Percentiles rank a stretch among this genome's conserved stretches.
phyloP scores from a whole-genome alignment of 163 green algal genomes.

The Prototheca cutis region DNA sequence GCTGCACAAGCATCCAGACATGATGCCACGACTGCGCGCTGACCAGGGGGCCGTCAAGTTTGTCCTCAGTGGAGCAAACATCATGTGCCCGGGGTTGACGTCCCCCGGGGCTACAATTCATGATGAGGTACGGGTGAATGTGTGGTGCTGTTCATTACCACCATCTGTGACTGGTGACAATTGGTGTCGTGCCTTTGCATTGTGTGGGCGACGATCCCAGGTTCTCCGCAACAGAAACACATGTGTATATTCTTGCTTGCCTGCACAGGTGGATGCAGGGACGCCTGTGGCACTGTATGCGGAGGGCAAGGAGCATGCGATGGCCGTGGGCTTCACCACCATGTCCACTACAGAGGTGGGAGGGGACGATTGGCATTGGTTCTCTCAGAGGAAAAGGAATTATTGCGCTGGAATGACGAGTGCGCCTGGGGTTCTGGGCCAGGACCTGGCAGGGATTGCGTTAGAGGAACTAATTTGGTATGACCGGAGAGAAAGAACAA shows the following conservation, averaged over 20 bases:
- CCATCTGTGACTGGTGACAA: too few species aligned
- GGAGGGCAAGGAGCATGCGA: constrained; percentile 85
- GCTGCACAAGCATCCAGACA: constrained; percentile 72
- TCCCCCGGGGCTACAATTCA: constrained; percentile 84
- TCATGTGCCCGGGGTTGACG: constrained; percentile 98
- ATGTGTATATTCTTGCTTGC: too few species aligned
- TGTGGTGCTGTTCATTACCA: too few species aligned
- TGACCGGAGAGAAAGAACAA: too few species aligned
- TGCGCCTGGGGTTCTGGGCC: too few species aligned
- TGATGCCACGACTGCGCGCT: constrained; percentile 57
- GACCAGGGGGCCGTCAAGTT: constrained; percentile 97
- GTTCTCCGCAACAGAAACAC: too few species aligned
- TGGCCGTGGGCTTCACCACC: constrained; percentile 86
- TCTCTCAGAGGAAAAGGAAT: neutral
- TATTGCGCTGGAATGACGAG: too few species aligned
- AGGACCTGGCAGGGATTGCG: too few species aligned
- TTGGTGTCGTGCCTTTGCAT: too few species aligned
- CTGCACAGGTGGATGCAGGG: constrained; percentile 59
- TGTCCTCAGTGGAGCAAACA: constrained; percentile 93
- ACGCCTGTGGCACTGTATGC: constrained; percentile 83
- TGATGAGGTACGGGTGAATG: constrained; percentile 76
- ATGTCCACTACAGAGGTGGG: constrained; percentile 75
- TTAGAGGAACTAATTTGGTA: too few species aligned
- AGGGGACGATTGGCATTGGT: neutral
- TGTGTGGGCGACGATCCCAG: too few species aligned